These are phyloP conservation scores for Paramecium primaurelia DNA, from an alignment of 73 alveolate genomes.

Conservation along the genomic window DNA sequence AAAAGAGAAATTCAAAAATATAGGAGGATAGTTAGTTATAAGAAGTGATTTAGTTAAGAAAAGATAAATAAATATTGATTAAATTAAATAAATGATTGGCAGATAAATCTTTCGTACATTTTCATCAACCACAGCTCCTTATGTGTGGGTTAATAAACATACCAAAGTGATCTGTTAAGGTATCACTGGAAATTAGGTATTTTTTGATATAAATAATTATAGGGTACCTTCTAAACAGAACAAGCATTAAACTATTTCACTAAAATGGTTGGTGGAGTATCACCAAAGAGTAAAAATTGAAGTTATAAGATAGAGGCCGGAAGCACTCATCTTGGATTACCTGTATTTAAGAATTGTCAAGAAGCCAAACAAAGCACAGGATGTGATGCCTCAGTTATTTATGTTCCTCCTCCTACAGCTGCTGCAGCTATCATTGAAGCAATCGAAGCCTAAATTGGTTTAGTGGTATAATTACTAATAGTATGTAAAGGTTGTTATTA, in stretches of 20 bases:
- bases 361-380: constrained; percentile 89
- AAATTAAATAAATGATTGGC: constrained; percentile 50
- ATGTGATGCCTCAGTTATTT: constrained; percentile 92
- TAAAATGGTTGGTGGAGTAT: constrained; percentile 96
- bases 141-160: constrained; percentile 84
- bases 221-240: constrained; percentile 96
- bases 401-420: constrained; percentile 96
- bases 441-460: constrained; percentile 87
- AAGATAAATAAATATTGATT: not conserved
- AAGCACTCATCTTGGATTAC: constrained; percentile 79
- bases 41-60: not conserved
- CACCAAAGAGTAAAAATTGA: constrained; percentile 79
- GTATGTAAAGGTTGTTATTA: constrained; percentile 71
- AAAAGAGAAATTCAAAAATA: not conserved
- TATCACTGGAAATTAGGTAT: constrained; percentile 89
- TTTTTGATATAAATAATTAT: constrained; percentile 43
- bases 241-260: constrained; percentile 93
- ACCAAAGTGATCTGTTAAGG: constrained; percentile 97
- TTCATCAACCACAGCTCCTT: constrained; percentile 49
- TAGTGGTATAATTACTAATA: constrained; percentile 62
- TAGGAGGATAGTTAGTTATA: no score
- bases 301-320: constrained; percentile 29
- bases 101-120: constrained; percentile 43
- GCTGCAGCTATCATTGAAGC: constrained; percentile 94
- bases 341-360: constrained; percentile 75